Conservation (phyloP, 331 rosid species). For the Cydonia oblonga region DNA sequence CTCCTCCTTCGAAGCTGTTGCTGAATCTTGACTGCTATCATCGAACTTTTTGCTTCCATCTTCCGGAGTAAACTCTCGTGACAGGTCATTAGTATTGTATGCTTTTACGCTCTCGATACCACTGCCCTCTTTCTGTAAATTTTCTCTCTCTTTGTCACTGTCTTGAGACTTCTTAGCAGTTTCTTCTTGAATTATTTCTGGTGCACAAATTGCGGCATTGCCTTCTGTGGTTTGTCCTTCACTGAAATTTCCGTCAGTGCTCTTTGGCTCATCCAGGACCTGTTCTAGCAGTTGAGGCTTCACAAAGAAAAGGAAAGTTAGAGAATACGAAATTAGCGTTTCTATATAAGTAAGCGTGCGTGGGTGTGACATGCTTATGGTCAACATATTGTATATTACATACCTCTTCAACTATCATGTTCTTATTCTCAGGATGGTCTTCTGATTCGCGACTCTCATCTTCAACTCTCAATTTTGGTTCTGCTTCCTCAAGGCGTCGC, state of each 20-base stretch:
- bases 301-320: neutral
- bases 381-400: neutral
- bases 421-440: neutral
- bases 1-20: constrained; percentile 3
- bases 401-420: neutral
- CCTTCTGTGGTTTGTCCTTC: constrained; percentile 5
- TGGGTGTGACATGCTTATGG: neutral
- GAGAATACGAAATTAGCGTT: neutral
- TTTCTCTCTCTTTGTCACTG: constrained; percentile 11
- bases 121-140: constrained; percentile 10
- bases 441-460: neutral
- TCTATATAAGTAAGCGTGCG: neutral
- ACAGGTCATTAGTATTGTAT: neutral
- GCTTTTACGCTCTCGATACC: constrained; percentile 8
- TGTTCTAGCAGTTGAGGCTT: neutral
- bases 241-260: neutral
- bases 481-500: constrained; percentile 7
- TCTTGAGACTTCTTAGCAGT: neutral
- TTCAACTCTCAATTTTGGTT: neutral
- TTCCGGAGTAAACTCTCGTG: constrained; percentile 9
- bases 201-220: neutral
- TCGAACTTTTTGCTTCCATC: neutral
- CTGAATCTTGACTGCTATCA: neutral
- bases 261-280: neutral
- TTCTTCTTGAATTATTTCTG: constrained; percentile 11